Conservation (phyloP, 2,329 filamentous ascomycete species). For the Fusarium paranaense region DNA sequence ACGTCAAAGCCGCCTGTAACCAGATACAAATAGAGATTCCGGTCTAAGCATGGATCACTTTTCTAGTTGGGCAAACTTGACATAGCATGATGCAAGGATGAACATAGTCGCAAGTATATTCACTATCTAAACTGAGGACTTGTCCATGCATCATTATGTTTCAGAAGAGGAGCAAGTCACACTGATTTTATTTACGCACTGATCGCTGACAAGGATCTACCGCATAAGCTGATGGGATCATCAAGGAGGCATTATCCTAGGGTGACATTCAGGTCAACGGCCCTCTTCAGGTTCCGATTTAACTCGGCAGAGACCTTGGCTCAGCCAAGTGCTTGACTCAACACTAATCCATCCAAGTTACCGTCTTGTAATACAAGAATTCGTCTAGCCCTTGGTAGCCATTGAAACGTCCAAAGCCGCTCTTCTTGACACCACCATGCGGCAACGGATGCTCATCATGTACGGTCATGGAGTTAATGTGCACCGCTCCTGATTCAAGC, state of each 20-base stretch:
- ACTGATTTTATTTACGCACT: too few relatives aligned
- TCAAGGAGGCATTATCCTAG: not conserved
- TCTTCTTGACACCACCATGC: slow-evolving; percentile 72
- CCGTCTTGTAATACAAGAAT: slow-evolving; percentile 35
- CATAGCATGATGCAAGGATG: not conserved
- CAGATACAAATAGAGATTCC: not conserved
- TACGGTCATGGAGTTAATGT: slow-evolving; percentile 72
- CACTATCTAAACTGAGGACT: too few relatives aligned
- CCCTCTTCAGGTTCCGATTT: not conserved
- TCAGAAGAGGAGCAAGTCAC: too few relatives aligned
- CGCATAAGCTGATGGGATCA: too few relatives aligned
- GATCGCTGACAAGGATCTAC: too few relatives aligned
- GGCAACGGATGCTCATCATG: slow-evolving; percentile 71
- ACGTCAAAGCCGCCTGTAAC: not conserved
- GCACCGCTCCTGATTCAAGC: slow-evolving; percentile 72
- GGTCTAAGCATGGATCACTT: not conserved
- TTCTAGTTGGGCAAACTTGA: not conserved
- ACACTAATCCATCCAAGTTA: slow-evolving; percentile 31
- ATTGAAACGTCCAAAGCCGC: slow-evolving; percentile 70
- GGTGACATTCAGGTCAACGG: not conserved
- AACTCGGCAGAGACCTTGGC: not conserved
- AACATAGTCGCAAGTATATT: not conserved
- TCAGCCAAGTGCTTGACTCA: not conserved
- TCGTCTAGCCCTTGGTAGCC: slow-evolving; percentile 39
- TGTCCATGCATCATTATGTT: too few relatives aligned